Evolutionary conservation across 352 stramenopile genomes (phyloP).

Genomic region (Globisporangium okanoganense): DNA sequence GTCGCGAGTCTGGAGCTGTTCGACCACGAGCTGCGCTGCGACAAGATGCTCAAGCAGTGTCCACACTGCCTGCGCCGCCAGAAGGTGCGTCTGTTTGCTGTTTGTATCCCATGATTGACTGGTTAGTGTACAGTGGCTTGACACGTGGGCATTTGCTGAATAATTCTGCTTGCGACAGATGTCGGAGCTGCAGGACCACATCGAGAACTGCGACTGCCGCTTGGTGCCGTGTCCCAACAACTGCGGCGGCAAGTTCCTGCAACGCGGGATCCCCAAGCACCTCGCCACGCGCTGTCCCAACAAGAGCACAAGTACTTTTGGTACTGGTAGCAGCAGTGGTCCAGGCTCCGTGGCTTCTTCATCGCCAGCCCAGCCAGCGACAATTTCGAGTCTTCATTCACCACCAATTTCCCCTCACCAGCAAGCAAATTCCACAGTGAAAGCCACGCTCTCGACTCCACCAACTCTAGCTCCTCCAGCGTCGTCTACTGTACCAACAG

Average conservation of each 20-base stretch:
- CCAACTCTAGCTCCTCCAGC: constrained; percentile 3
- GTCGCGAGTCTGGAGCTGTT: constrained; percentile 41
- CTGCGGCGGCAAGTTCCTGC: constrained; percentile 76
- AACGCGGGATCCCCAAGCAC: constrained; percentile 72
- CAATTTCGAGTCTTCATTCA: background rate
- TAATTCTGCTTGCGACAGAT: constrained; percentile 39
- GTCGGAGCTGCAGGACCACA: constrained; percentile 73
- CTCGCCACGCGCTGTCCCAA: constrained; percentile 67
- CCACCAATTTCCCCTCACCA: background rate
- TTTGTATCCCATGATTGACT: too few relatives aligned
- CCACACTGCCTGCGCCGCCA: constrained; percentile 76
- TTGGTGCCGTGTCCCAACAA: constrained; percentile 72
- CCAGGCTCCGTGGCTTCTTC: background rate
- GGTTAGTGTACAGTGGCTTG: too few relatives aligned
- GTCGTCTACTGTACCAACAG: background rate
- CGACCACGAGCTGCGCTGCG: constrained; percentile 73
- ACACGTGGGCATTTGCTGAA: too few relatives aligned
- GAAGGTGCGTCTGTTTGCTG: constrained; percentile 25
- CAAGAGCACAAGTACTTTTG: constrained; percentile 3
- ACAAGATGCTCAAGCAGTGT: constrained; percentile 82
- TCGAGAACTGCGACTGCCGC: constrained; percentile 78
- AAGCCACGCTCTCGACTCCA: background rate
- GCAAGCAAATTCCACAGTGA: background rate
- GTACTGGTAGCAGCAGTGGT: background rate
- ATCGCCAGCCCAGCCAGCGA: background rate